A percentile compares a stretch with the other conserved stretches of the same genome.
These are phyloP conservation scores for Euphorbia schlechtendalii DNA, from an alignment of 441 rosid species.

Conservation along the genomic window DNA sequence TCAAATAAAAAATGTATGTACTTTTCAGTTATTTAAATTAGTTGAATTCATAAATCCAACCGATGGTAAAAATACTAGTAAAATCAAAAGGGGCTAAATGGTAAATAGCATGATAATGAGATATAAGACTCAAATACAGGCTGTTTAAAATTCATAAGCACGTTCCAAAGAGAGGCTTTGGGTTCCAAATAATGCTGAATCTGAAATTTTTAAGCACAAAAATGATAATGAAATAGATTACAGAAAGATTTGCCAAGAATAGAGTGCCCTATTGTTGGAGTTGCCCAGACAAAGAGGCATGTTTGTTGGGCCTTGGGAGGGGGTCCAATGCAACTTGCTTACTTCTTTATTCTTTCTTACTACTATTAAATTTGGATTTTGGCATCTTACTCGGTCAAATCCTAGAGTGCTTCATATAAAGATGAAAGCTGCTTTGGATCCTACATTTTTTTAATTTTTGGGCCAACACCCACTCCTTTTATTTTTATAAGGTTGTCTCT, in stretches of 20 bases:
- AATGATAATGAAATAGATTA: not conserved
- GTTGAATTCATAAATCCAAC: no score
- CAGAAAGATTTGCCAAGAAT: not conserved
- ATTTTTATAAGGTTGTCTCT: not conserved
- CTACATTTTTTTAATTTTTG: no score
- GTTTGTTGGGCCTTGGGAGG: slow-evolving; percentile 13
- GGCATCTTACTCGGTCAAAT: slow-evolving; percentile 4
- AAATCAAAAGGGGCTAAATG: no score
- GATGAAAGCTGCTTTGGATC: not conserved
- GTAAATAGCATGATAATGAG: no score
- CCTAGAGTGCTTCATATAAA: slow-evolving; percentile 3
- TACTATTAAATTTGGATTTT: not conserved
- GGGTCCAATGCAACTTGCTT: not conserved
- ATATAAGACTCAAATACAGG: not conserved
- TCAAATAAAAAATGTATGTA: no score
- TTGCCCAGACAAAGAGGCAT: slow-evolving; percentile 21
- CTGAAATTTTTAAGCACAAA: not conserved
- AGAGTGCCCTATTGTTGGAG: no score
- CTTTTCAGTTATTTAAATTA: no score
- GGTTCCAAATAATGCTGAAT: slow-evolving; percentile 2
- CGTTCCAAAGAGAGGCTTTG: slow-evolving; percentile 5
- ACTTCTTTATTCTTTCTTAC: not conserved
- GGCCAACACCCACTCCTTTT: no score
- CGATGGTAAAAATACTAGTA: no score
- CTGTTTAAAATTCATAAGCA: slow-evolving; percentile 19